These are phyloP conservation scores for Diaporthe amygdali DNA, from an alignment of 2,329 filamentous ascomycete genomes.

Conservation along the genomic window DNA sequence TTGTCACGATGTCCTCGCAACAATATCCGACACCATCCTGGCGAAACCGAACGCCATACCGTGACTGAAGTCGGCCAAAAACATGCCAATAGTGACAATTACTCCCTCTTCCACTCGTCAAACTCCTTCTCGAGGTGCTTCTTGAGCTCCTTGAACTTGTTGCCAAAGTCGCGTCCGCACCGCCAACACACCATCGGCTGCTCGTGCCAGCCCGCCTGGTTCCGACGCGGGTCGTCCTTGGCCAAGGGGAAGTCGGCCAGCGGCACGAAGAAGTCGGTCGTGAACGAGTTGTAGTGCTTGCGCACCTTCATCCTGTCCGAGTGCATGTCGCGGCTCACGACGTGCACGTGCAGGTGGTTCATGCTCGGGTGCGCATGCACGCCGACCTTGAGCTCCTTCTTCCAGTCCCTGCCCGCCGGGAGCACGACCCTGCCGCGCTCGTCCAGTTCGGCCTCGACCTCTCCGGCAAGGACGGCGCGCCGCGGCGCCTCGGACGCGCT, in stretches of 20 bases:
- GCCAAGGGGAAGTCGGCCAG: conserved; percentile 81
- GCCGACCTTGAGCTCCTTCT: conserved; percentile 73
- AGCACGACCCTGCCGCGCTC: conserved; percentile 56
- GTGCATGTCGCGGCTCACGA: conserved; percentile 80
- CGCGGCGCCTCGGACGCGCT: conserved; percentile 69
- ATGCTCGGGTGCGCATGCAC: conserved; percentile 90
- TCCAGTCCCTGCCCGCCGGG: conserved; percentile 80
- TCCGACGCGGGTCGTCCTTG: conserved; percentile 65
- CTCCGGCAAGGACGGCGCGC: conserved; percentile 69
- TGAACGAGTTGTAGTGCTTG: conserved; percentile 94
- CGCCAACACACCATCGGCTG: conserved; percentile 82
- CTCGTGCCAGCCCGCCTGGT: conserved; percentile 64
- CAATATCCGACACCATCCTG: background rate
- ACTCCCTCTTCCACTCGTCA: conserved; percentile 53
- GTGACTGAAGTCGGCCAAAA: background rate
- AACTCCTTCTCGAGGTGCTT: conserved; percentile 69
- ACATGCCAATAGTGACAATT: background rate
- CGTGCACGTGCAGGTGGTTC: conserved; percentile 90
- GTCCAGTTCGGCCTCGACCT: conserved; percentile 68
- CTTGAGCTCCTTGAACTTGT: conserved; percentile 76
- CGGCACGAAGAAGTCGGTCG: conserved; percentile 80
- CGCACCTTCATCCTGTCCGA: conserved; percentile 75
- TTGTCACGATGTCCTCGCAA: background rate
- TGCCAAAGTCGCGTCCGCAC: conserved; percentile 76
- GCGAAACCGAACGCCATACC: conserved; percentile 10